Evolutionary conservation across 495 filamentous ascomycete genomes (phyloP).

Genomic region (Poronia punctata): DNA sequence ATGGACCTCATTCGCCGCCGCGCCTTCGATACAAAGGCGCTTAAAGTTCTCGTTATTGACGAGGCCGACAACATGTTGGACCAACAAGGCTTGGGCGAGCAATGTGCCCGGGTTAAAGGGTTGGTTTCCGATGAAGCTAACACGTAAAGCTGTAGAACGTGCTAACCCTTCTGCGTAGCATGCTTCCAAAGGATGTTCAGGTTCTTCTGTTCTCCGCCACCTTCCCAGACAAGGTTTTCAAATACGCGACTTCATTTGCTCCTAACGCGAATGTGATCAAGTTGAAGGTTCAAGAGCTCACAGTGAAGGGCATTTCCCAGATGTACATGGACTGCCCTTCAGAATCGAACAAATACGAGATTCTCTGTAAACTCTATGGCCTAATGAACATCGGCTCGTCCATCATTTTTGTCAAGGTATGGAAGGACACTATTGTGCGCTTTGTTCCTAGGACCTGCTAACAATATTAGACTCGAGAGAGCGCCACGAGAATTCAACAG

Average conservation of each 20-base stretch:
- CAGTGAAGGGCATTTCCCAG: constrained; percentile 93
- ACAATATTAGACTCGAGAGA: constrained; percentile 60
- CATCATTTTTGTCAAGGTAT: constrained; percentile 92
- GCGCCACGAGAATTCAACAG: constrained; percentile 71
- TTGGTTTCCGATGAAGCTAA: constrained; percentile 34
- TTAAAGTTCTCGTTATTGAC: constrained; percentile 80
- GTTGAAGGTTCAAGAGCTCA: constrained; percentile 82
- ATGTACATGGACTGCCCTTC: constrained; percentile 85
- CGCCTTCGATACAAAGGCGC: constrained; percentile 53
- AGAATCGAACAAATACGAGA: constrained; percentile 77
- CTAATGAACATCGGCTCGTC: constrained; percentile 92
- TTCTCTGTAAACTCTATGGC: constrained; percentile 86
- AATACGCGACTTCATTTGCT: constrained; percentile 72
- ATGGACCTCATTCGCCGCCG: constrained; percentile 74
- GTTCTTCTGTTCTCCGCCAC: constrained; percentile 94
- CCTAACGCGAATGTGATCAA: constrained; percentile 83
- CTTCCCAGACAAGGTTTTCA: constrained; percentile 76
- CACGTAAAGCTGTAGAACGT: constrained; percentile 2
- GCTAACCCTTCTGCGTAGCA: constrained; percentile 36
- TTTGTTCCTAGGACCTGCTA: constrained; percentile 9
- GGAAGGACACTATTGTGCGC: not conserved
- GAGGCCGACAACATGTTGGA: constrained; percentile 97
- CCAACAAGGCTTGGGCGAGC: constrained; percentile 87
- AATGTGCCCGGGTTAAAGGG: constrained; percentile 83
- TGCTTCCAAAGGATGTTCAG: constrained; percentile 66